A percentile compares a stretch with the other conserved stretches of the same genome.
Conservation (phyloP, 2,329 filamentous ascomycete species). For the Cladosporium sp. region DNA sequence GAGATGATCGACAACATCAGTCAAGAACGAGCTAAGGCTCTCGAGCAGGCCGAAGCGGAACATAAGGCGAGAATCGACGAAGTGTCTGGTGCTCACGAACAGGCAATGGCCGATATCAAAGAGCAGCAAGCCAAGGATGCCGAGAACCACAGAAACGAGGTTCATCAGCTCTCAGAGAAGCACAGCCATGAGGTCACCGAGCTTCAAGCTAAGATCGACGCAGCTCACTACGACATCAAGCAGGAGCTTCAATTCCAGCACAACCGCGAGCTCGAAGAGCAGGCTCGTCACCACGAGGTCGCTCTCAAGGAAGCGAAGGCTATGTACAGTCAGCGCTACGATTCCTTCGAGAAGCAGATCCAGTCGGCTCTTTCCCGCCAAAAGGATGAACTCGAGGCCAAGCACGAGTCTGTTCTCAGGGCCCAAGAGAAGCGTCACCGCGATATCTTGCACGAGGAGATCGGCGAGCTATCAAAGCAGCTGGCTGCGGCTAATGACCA, state of each 20-base stretch:
- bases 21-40: constrained; percentile 12
- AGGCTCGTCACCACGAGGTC: constrained; percentile 4
- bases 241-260: constrained; percentile 5
- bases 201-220: constrained; percentile 3
- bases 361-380: constrained; percentile 9
- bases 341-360: constrained; percentile 2
- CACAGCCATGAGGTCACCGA: constrained; percentile 11
- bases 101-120: constrained; percentile 11
- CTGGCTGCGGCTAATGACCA: constrained; percentile 13
- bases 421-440: constrained; percentile 1
- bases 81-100: constrained; percentile 13
- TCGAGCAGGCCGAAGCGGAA: not conserved
- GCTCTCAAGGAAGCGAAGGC: constrained; percentile 7
- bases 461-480: constrained; percentile 7
- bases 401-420: constrained; percentile 3
- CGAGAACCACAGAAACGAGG: constrained; percentile 9
- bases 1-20: not conserved
- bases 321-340: constrained; percentile 4
- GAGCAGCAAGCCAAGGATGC: constrained; percentile 5
- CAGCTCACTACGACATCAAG: constrained; percentile 6
- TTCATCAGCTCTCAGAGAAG: constrained; percentile 18
- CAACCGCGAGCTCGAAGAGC: constrained; percentile 2
- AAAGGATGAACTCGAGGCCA: constrained; percentile 4
- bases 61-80: not conserved
- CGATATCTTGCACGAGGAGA: constrained; percentile 5